These are phyloP conservation scores for Erodium texanum DNA, from an alignment of 441 rosid species.

Conservation along the genomic window DNA sequence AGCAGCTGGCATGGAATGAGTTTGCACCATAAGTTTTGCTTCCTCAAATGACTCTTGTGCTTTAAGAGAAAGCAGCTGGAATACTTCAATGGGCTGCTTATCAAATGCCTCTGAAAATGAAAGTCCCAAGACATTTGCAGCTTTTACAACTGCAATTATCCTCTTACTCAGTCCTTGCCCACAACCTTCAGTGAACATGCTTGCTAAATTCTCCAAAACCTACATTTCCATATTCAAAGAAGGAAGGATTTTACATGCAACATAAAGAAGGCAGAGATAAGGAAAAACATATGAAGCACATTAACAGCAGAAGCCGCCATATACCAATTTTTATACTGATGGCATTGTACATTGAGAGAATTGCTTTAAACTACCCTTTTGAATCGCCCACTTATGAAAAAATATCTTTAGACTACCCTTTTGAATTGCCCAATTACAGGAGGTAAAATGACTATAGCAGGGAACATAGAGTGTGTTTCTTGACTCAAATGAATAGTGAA, in stretches of 20 bases:
- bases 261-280: neutral
- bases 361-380: no score
- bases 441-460: no score
- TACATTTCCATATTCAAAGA: slow-evolving; percentile 24
- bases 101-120: slow-evolving; percentile 83
- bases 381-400: no score
- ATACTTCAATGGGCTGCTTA: slow-evolving; percentile 81
- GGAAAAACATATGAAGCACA: neutral
- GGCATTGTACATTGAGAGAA: no score
- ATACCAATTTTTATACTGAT: neutral
- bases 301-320: neutral
- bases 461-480: no score
- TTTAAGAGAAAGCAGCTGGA: slow-evolving; percentile 93
- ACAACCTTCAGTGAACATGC: slow-evolving; percentile 62
- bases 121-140: slow-evolving; percentile 83
- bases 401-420: no score
- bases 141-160: slow-evolving; percentile 76
- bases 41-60: slow-evolving; percentile 98
- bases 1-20: slow-evolving; percentile 81
- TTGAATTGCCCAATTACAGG: no score
- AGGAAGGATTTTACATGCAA: slow-evolving; percentile 2
- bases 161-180: slow-evolving; percentile 84
- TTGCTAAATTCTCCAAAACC: slow-evolving; percentile 73
- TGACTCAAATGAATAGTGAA: no score
- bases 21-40: slow-evolving; percentile 76